Base-by-base conservation (phyloP, 2,329 filamentous ascomycete genomes). In the Rugonectria rugulosa region DNA sequence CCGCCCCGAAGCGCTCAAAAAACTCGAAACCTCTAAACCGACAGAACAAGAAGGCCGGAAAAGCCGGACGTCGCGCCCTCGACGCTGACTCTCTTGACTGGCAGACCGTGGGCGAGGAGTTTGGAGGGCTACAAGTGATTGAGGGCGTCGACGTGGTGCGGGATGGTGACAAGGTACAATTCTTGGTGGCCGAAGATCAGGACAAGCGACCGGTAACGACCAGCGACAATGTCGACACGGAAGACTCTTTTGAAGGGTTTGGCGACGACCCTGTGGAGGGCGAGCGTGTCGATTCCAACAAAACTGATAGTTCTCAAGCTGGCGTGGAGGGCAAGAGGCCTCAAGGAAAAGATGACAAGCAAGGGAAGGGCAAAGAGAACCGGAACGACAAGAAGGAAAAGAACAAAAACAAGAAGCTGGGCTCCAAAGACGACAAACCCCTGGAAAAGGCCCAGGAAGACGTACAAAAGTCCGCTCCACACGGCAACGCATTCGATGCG, bases 101-200 rank as follows among this genome's bases (percentile, higher is more conserved):
- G 86, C 78, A 82, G 64, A 87, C 94, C 40, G 91, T 97, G 75
- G 91, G 91, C n/a, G 92, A 96, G 61, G 95, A 95, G 0, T 97
- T 99, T 72, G 96, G 88, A 66, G 92, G 91, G 0, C 77, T 99
- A 2, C 92, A 99, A 68, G 93, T 98, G 68, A 88, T 98, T 41
- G 91, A 96, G 14, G 92, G 91, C 46, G 91, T 99, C 2, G 90
- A 97, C 24, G 81, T 99, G n/a, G 79, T 96, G 36, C 85, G 82
- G 59, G 81, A 88, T 24, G 86, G 86, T 7, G 76, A 80, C 47
- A 80, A 77, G 6, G 73, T 88, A 23, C 78, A 82, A 66, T 88
- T 88, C 73, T 76, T 88, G 64, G 70, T 77, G 31, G 63, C 61
- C 20, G 62, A 67, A 37, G 43, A 68, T 20, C 47, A 56, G 43